Conservation (phyloP, 805 yeast genomes). For the Saturnispora serradocipensis region DNA sequence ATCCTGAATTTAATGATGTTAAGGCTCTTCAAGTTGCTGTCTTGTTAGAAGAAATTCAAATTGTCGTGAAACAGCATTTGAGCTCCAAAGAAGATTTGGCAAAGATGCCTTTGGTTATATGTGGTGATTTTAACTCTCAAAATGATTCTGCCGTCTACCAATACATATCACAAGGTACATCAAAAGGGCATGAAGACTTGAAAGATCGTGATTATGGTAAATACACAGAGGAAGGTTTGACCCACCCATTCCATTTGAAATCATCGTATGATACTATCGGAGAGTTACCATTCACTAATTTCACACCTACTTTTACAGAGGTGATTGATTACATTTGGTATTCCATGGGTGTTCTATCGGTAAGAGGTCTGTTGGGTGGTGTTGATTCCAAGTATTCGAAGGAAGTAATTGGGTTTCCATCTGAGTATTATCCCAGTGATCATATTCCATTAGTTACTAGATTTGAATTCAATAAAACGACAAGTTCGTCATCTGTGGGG, state of each 20-base stretch:
- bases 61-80: slow-evolving; percentile 39
- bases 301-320: slow-evolving; percentile 87
- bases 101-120: slow-evolving; percentile 67
- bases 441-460: slow-evolving; percentile 82
- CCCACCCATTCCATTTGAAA: slow-evolving; percentile 70
- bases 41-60: slow-evolving; percentile 77
- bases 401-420: slow-evolving; percentile 85
- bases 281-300: slow-evolving; percentile 90
- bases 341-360: slow-evolving; percentile 69
- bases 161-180: slow-evolving; percentile 71
- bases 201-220: slow-evolving; percentile 84
- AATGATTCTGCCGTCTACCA: slow-evolving; percentile 86
- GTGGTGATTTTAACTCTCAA: slow-evolving; percentile 95
- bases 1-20: slow-evolving; percentile 92
- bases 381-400: slow-evolving; percentile 70
- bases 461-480: slow-evolving; percentile 54
- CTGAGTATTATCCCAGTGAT: slow-evolving; percentile 88
- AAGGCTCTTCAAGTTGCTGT: slow-evolving; percentile 94
- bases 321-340: slow-evolving; percentile 96
- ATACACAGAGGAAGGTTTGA: slow-evolving; percentile 82
- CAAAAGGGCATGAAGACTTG: slow-evolving; percentile 71
- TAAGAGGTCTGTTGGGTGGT: slow-evolving; percentile 78
- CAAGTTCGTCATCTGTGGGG: slow-evolving; percentile 5
- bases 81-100: slow-evolving; percentile 23
- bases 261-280: slow-evolving; percentile 80